Conservation (phyloP, 495 filamentous ascomycete genomes). For the Xylaria venustula region DNA sequence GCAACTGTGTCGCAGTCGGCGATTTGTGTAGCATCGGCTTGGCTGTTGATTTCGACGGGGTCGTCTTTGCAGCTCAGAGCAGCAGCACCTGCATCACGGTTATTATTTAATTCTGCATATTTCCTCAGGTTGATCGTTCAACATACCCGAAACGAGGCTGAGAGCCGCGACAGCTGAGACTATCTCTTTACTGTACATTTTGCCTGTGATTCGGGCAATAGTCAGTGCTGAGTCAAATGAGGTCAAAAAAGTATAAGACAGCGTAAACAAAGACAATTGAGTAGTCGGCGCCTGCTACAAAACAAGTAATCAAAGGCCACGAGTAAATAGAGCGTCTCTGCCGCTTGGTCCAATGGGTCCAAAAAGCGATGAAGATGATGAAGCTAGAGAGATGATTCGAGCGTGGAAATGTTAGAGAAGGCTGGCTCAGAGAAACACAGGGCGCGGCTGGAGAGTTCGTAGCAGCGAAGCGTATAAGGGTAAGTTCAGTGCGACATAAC, state of each 20-base stretch:
- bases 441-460: background rate
- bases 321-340: slow-evolving; percentile 12
- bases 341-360: background rate
- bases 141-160: slow-evolving; percentile 60
- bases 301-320: slow-evolving; percentile 1
- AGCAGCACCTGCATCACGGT: slow-evolving; percentile 25
- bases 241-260: background rate
- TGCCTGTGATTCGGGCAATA: slow-evolving; percentile 36
- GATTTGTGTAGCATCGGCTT: slow-evolving; percentile 69
- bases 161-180: slow-evolving; percentile 72
- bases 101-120: slow-evolving; percentile 7
- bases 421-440: background rate
- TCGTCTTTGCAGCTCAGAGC: slow-evolving; percentile 40
- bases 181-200: slow-evolving; percentile 75
- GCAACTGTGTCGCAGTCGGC: slow-evolving; percentile 64
- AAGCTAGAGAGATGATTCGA: slow-evolving; percentile 5
- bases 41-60: slow-evolving; percentile 60
- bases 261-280: slow-evolving; percentile 15
- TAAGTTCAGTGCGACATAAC: background rate
- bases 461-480: background rate
- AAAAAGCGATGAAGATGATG: slow-evolving; percentile 15
- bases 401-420: background rate
- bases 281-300: background rate
- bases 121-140: background rate
- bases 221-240: background rate